Evolutionary conservation across 2,329 filamentous ascomycete genomes (phyloP), one percentile per base, ranked within the genome.

Genomic region (Sphaerulina populicola): DNA sequence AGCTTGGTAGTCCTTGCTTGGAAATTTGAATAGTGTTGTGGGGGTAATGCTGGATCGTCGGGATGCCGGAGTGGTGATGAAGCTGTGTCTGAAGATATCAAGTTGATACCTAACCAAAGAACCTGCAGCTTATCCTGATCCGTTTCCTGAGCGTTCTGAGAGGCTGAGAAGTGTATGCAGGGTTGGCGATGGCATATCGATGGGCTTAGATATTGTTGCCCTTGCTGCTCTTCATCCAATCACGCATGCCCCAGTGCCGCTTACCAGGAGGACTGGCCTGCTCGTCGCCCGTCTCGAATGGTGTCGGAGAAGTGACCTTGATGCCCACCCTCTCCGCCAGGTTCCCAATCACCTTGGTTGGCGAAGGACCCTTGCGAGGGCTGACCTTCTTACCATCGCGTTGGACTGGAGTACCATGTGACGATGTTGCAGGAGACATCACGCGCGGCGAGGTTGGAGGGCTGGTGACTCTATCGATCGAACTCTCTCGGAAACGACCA

Each of bases 291-390:
- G 41, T 42, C 46, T 59, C 54, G 39, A 47, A 48, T 21, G 52
- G 41, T 8, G 43, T 55, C 43, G 59, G 57, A n/a, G 55, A 55
- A 31, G 58, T 52, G 15, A 64, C 61, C 50, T 63, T 66, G 59
- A 66, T 68, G 30, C 69, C 70, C 50, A 73, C 70, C 55, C 70
- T 73, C 63, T 70, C 72, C 29, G 71, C 72, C 31, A 75, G 68
- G 38, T 70, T 67, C 60, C 73, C 72, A 43, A 74, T 72, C 44
- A 66, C 70, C 57, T 74, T 73, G 46, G 72, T 67, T 14, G 72
- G 72, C 6, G 72, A 74, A 29, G 62, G 62, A 14, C 50, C 48
- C 49, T 61, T 65, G 49, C 37, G 51, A 10, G 60, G 56, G 36
- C 54, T 60, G 29, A 47, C 47, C 47, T 42, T 49, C 44, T 38